These are phyloP conservation scores for Rhodamnia rubescens DNA, from an alignment of 345 rosid genomes.

Conservation along the genomic window DNA sequence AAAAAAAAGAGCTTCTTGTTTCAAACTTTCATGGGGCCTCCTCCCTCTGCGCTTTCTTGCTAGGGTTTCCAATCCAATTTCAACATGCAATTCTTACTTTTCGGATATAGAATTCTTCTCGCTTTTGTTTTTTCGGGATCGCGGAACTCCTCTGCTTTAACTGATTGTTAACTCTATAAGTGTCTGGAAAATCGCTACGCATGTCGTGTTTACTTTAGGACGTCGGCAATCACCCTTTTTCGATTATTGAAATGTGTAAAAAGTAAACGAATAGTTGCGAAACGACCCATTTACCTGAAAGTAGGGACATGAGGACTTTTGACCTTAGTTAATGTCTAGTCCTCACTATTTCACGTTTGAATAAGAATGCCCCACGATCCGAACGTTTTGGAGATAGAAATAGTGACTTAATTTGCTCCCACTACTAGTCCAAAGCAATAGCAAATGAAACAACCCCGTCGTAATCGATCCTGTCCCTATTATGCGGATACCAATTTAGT, in stretches of 20 bases:
- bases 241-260: background rate
- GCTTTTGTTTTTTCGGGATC: background rate
- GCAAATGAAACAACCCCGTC: too few relatives aligned
- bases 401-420: background rate
- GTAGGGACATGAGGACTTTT: background rate
- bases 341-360: background rate
- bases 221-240: background rate
- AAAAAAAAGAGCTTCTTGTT: too few relatives aligned
- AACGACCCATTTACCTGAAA: background rate
- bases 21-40: too few relatives aligned
- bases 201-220: background rate
- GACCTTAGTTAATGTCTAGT: background rate
- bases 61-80: background rate
- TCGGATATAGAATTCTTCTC: background rate
- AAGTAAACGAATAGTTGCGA: background rate
- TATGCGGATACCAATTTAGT: too few relatives aligned
- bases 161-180: background rate
- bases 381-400: background rate
- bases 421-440: too few relatives aligned
- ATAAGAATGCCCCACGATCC: background rate
- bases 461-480: too few relatives aligned
- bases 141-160: background rate
- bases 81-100: background rate
- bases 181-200: fast-evolving
- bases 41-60: too few relatives aligned